Base-by-base conservation (phyloP, 441 rosid species). In the Raphanus hybrid region DNA sequence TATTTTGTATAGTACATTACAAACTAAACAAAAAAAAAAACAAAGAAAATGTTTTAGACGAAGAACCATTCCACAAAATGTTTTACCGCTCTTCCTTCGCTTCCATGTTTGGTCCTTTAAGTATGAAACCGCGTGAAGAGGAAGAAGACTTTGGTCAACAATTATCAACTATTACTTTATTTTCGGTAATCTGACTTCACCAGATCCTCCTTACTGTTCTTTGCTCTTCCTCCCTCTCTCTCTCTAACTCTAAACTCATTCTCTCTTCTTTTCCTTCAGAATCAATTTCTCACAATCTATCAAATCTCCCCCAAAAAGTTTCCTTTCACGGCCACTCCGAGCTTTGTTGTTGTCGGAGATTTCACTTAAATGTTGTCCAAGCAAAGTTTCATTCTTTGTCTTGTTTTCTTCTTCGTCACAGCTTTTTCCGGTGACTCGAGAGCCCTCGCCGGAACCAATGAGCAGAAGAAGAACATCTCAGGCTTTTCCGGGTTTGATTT, bases 401-500 rank as follows among this genome's bases (percentile, higher is more conserved):
- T 85, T 58, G 63, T 80, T 67, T 75, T 86, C 76, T 61, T 83
- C 75, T 80, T 85, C 70, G 29, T 83, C 67, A 77, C 69, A 64
- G 75, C 82, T 10, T 78, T 73, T 41, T 72, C 71, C 15, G 81
- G 84, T 12, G 79, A 80, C 74, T 82, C 81, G 23, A 82, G 78
- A 76, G 84, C 80, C 3, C 39, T 74, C 29, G 81, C 80, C 6
- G 83, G 86, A 16, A 54, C 20, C 77, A 78, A 82, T 68, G 86
- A 67, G 54, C 74, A 62, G 71, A 82, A 55, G 60, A 82, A 50
- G 48, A 90, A 88, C 69, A 72, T 76, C 81, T 88, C 93, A 0
- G 68, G 88, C 52, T 78, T 89, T 15, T 77, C 94, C 14, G 92
- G 93, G 65, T 84, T 92, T 70, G 86, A 91, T 34, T 77, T 95